phyloP scores from a whole-genome alignment of 75 land plant genomes.

The Selaginella moellendorffii region DNA sequence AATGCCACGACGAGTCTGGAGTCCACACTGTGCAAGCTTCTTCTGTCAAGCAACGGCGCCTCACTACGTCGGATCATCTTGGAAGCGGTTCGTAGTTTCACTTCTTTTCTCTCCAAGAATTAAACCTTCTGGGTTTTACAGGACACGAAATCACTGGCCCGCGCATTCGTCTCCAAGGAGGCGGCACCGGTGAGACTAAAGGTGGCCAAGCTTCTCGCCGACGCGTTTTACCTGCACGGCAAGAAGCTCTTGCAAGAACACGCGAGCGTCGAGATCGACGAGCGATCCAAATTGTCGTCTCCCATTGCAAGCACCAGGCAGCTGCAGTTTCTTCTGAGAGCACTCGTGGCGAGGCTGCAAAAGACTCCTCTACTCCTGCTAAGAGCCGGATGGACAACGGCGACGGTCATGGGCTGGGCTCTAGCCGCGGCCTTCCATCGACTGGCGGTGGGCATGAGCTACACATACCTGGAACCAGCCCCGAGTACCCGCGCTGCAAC shows the following conservation, averaged over 20 bases:
- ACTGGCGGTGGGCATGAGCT: constrained; percentile 10
- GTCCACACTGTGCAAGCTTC: constrained; percentile 1
- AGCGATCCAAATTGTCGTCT: not conserved
- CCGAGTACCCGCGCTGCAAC: no score
- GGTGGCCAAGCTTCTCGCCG: constrained; percentile 13
- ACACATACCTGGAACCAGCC: no score
- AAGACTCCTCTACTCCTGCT: constrained; percentile 12
- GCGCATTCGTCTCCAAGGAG: constrained; percentile 12
- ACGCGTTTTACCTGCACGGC: constrained; percentile 11
- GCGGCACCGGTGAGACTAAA: constrained; percentile 16
- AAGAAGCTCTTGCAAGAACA: not conserved
- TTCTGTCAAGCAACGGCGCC: constrained; percentile 18
- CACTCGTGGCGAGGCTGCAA: constrained; percentile 11
- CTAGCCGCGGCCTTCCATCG: constrained; percentile 20
- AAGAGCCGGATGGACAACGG: constrained; percentile 16
- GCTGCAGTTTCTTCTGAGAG: constrained; percentile 15
- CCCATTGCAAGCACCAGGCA: constrained; percentile 7
- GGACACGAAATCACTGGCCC: constrained; percentile 21
- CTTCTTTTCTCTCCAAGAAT: no score
- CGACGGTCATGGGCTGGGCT: constrained; percentile 14
- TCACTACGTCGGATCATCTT: constrained; percentile 19
- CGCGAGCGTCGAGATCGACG: not conserved
- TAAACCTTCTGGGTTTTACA: no score
- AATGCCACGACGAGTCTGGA: not conserved
- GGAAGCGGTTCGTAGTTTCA: constrained; percentile 12